Percentiles rank a stretch among this genome's conserved stretches.
phyloP scores from a whole-genome alignment of 805 yeast genomes.

The Metschnikowia borealis region DNA sequence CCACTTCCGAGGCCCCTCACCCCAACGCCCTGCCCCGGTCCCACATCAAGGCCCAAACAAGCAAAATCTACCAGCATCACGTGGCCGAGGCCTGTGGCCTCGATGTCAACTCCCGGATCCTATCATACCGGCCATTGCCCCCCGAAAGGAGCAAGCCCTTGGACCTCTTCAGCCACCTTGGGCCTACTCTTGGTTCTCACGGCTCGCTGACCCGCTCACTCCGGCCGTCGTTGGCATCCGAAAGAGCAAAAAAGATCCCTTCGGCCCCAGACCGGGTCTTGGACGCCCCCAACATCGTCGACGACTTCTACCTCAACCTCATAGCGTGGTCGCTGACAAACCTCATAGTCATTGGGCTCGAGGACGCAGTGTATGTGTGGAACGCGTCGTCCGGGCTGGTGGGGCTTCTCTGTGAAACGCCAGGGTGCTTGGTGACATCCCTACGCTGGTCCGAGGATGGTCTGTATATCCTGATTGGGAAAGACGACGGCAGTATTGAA shows the following conservation, averaged over 20 bases:
- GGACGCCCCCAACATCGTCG: slow-evolving; percentile 93
- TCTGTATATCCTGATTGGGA: slow-evolving; percentile 77
- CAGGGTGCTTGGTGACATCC: slow-evolving; percentile 55
- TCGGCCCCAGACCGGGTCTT: slow-evolving; percentile 88
- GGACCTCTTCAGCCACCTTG: slow-evolving; percentile 28
- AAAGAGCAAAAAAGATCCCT: slow-evolving; percentile 73
- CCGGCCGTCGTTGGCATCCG: slow-evolving; percentile 52
- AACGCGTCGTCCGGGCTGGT: slow-evolving; percentile 82
- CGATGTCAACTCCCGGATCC: slow-evolving; percentile 72
- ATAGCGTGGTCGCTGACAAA: slow-evolving; percentile 85
- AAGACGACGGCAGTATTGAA: slow-evolving; percentile 78
- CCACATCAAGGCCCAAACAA: slow-evolving; percentile 51
- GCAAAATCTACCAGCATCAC: slow-evolving; percentile 62
- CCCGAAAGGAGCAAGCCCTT: slow-evolving; percentile 52
- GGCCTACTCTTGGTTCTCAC: slow-evolving; percentile 15
- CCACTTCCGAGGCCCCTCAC: slow-evolving; percentile 29
- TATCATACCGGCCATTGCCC: slow-evolving; percentile 83
- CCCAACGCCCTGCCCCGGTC: slow-evolving; percentile 51
- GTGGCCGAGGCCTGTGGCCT: slow-evolving; percentile 96
- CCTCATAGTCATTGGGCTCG: slow-evolving; percentile 83
- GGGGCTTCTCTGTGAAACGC: slow-evolving; percentile 55
- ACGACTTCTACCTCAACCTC: slow-evolving; percentile 86
- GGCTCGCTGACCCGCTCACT: slow-evolving; percentile 21
- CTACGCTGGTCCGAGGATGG: slow-evolving; percentile 92
- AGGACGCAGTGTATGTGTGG: slow-evolving; percentile 83